Base-by-base conservation (phyloP, 192 early-diverging fungal genomes). In the Spinellus fusiger region DNA sequence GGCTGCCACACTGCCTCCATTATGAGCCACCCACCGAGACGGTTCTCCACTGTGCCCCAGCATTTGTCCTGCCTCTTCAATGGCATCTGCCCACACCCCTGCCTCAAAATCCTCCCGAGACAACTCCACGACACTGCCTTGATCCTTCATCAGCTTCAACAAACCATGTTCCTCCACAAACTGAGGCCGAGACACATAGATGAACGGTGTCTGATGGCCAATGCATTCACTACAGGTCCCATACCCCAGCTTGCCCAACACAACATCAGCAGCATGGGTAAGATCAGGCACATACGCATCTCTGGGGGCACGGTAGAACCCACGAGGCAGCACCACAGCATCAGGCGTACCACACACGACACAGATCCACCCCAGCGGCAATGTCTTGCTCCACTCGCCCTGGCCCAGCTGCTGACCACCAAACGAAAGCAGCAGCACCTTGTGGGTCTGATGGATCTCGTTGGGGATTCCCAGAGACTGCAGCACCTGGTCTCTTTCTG, bases 161-260 rank as follows among this genome's bases (percentile, higher is more conserved):
- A 85, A 49, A 1, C 84, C 84, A 27, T 66, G 61, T 56, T 86
- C 82, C 35, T 86, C 84, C 23, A 79, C 75, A 57, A 85, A 85
- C 48, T 83, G 81, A 4, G 81, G 78, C 62, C 84, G 61, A 23
- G 84, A 67, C 8, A 85, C 80, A 53, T 81, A 85, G 15, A 85
- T 72, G 46, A 85, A 72, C 3, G 84, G 78, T 10, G 70, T 81
- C 7, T 59, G 49, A 47, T 82, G 80, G n/a, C 76, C 79, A 20
- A 82, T 82, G 59, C 80, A 82, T 66, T 85, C 84, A 9, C 76
- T 78, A 40, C 84, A 85, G 0, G 84, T 83, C 26, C 84, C 84
- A 63, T 83, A 85, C 16, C 84, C 84, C 47, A 85, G 51, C 69
- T 85, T 85, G 1, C 84, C 84, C 34, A 85, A 73, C 26, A 85